Conservation (phyloP, 345 rosid species). For the Ceriops decandra region DNA sequence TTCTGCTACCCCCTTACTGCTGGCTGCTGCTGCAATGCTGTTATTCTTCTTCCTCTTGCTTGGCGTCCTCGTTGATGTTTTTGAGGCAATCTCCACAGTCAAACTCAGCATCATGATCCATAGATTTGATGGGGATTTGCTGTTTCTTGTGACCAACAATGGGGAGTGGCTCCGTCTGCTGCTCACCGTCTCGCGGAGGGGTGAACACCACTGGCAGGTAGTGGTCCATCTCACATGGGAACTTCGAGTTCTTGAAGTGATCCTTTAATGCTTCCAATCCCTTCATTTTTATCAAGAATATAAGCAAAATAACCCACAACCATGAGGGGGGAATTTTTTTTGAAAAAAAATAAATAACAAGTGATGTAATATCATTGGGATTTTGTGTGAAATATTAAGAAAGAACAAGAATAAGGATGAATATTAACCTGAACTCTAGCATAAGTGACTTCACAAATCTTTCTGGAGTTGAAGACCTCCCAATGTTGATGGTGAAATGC, state of each 20-base stretch:
- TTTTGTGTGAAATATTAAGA: too few relatives aligned
- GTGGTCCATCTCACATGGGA: conserved; percentile 58
- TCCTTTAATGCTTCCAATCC: conserved; percentile 78
- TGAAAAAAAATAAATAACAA: too few relatives aligned
- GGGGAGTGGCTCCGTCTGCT: conserved; percentile 47
- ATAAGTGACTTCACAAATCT: conserved; percentile 84
- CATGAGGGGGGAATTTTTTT: neutral
- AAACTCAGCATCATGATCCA: neutral
- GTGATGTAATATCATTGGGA: neutral
- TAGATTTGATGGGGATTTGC: conserved; percentile 1
- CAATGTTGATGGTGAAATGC: conserved; percentile 75
- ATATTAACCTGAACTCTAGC: conserved; percentile 76
- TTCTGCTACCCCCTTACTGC: conserved; percentile 33
- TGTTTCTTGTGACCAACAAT: conserved; percentile 34
- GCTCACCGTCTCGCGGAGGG: conserved; percentile 79
- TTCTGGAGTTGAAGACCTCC: conserved; percentile 70
- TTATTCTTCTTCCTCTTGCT: conserved; percentile 4
- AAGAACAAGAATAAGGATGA: neutral
- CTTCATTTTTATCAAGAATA: conserved; percentile 25
- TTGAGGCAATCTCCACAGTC: conserved; percentile 15
- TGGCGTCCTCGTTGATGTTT: neutral
- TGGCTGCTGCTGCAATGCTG: conserved; percentile 10
- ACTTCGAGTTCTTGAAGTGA: conserved; percentile 79
- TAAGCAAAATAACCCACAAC: neutral
- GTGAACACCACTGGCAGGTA: conserved; percentile 77